Evolutionary conservation across 2,329 filamentous ascomycete genomes (phyloP), one percentile per base, ranked within the genome.

Genomic region (Aspergillus awamori): DNA sequence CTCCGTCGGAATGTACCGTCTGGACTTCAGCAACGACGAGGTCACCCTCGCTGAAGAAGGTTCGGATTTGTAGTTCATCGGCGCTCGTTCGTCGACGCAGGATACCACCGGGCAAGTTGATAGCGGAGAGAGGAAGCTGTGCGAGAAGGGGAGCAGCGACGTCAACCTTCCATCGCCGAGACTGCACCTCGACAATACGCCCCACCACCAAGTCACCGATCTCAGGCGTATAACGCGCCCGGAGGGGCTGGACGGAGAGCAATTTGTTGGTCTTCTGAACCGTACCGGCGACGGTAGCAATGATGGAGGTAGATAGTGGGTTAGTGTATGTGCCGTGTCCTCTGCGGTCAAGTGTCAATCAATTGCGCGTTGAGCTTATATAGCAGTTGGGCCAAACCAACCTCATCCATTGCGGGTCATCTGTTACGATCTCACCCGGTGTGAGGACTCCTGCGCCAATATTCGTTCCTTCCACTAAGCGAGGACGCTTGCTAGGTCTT

Each of bases 21-120:
- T 99, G 95, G 58, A 99, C 95, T 80, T 99, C 95, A 1, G 95
- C 95, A 17, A 98, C 91, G 15, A 99, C 81, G 56, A 99, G 80
- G 75, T 99, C 95, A 11, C 95, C 95, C 78, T 99, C 95, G 58
- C 90, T 89, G 80, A 99, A 98, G 79, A 97, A 99, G n/a, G 88
- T 92, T 54, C 95, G 87, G 77, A 99, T 98, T 79, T 98, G 95
- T 70, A 99, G 84, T 81, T 98, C 95, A 77, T 99, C 95, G 15
- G 95, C 96, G 72, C 94, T 93, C 28, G 95, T 99, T 66, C 95
- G 85, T 74, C 94, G 91, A 61, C 95, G 87, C 70, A 97, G 83
- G 66, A 97, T 96, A 36, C 95, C 95, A 59, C 95, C 95, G 0
- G 95, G 95, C 2, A 99, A 82, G 75, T 99, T 99, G 79, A 99